phyloP scores from a whole-genome alignment of 2,329 filamentous ascomycete species.

The Penicillium capsulatum region DNA sequence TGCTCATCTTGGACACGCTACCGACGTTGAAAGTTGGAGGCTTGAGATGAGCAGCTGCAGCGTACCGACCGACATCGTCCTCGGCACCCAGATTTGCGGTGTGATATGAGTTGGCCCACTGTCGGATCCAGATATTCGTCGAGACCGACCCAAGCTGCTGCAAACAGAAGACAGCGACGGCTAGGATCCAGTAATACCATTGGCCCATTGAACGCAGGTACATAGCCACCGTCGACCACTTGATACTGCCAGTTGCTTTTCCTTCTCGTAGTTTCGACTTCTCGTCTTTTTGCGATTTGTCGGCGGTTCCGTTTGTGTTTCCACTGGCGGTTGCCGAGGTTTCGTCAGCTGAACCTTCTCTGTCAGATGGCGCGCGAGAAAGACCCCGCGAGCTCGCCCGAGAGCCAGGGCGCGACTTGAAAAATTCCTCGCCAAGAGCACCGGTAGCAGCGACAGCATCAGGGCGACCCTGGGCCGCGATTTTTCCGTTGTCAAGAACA shows the following conservation, averaged over 20 bases:
- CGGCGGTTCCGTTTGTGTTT: conserved; percentile 11
- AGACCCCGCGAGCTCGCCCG: conserved; percentile 66
- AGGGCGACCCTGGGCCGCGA: conserved; percentile 71
- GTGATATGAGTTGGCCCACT: conserved; percentile 90
- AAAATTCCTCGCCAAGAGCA: conserved; percentile 78
- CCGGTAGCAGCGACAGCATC: conserved; percentile 80
- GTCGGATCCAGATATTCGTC: conserved; percentile 88
- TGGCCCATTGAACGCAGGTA: conserved; percentile 90
- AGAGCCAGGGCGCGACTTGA: conserved; percentile 69
- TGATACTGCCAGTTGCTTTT: conserved; percentile 82
- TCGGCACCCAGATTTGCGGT: conserved; percentile 37
- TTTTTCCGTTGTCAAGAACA: conserved; percentile 78
- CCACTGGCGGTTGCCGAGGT: conserved; percentile 38
- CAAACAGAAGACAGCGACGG: conserved; percentile 67
- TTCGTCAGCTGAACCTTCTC: conserved; percentile 51
- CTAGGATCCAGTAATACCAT: conserved; percentile 89
- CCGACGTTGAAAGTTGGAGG: conserved; percentile 36
- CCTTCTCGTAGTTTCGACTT: conserved; percentile 60
- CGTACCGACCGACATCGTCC: conserved; percentile 39
- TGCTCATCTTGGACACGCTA: conserved; percentile 33
- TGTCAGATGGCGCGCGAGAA: conserved; percentile 72
- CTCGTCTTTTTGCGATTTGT: conserved; percentile 43
- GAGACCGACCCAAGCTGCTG: conserved; percentile 84
- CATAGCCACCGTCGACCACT: conserved; percentile 77
- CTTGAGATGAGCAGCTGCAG: conserved; percentile 37